Base-by-base conservation (phyloP, 192 early-diverging fungal species). In the Borealophlyctis nickersoniae region DNA sequence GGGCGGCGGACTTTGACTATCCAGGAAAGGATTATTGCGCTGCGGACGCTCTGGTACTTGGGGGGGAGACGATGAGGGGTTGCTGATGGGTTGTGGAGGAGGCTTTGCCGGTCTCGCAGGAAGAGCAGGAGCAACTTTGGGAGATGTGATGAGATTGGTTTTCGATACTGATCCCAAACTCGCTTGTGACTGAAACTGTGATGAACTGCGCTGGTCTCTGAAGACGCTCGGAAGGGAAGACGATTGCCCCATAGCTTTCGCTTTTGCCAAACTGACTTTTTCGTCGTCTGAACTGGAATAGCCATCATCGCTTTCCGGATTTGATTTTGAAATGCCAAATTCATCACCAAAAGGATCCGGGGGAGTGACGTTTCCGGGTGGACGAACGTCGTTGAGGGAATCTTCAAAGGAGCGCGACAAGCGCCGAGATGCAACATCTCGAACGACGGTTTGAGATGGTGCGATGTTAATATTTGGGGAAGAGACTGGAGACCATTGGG, bases 301-400 rank as follows among this genome's bases (percentile, higher is more conserved):
- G 7, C 4, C 27, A 29, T 58, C 39, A 2, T 28, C 57, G 19
- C 19, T 24, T 26, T 13, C 23, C 11, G 24, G 14, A n/a, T n/a
- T n/a, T 5, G 58, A 60, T 19, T 28, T 11, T 19, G 24, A 23
- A 16, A 67, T 34, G 29, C 60, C 57, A 33, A 50, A 49, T 36
- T 67, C 66, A 53, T 67, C 66, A 16, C 66, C 66, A 32, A 67
- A 67, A 4, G 66, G 66, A 36, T 67, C 58, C 16, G 64, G 49
- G 16, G 54, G 33, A 24, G 63, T 64, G n/a, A 39, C 51, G 3
- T 2, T 49, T 22, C 60, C 48, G 2, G 58, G 9, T 5, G 19
- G 58, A 7, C 24, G 23, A 27, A 24, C 53, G 14, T 55, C 53
- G 28, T 55, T 27, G 22, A 16, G 53, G 22, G 19, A 26, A 55